Evolutionary conservation across 495 filamentous ascomycete genomes (phyloP), one percentile per base, ranked within the genome.

Genomic region (Aspergillus bertholletiae): DNA sequence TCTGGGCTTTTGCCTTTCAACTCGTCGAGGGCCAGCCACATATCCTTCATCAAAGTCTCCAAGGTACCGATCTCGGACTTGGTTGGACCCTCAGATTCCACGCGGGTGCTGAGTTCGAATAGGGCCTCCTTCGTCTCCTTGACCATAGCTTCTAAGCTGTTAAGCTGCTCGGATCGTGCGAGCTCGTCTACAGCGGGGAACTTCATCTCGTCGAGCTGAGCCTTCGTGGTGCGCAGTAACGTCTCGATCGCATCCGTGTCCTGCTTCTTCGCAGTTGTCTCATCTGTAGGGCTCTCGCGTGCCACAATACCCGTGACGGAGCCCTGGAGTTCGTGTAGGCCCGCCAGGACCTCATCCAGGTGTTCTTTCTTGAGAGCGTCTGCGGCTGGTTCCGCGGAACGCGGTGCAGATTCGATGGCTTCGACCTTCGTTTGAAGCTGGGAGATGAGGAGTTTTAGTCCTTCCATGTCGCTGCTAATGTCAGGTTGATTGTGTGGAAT

Each of bases 201-300:
- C 17, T 77, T 75, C 40, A 94, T 72, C 28, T 91, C 90, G 30
- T 96, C 92, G 37, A 96, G 75, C 46, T 87, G 85, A 9, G 86
- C 80, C 60, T 95, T 96, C 18, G 89, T 89, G 63, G 91, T 92
- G 45, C 86, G 81, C 21, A 97, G 80, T 43, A 97, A 80, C 0
- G 85, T 91, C 66, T 96, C 91, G 51, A 97, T 90, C n/a, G 87
- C 88, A 54, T 90, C 84, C 2, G 88, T 88, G 59, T 96, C 90
- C 54, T 93, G 88, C 64, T 81, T 85, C 22, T 77, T 80, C 21
- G 83, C 83, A 34, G 49, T 76, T 61, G 51, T 71, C 55, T 62
- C 65, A 32, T 75, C 64, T 13, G 67, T 60, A 7, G 47, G 68
- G 39, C 57, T 74, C 20, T 80, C 74, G 23, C 71, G 68, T 41